phyloP scores from a whole-genome alignment of 352 stramenopile genomes.

The Globisporangium irregulare region DNA sequence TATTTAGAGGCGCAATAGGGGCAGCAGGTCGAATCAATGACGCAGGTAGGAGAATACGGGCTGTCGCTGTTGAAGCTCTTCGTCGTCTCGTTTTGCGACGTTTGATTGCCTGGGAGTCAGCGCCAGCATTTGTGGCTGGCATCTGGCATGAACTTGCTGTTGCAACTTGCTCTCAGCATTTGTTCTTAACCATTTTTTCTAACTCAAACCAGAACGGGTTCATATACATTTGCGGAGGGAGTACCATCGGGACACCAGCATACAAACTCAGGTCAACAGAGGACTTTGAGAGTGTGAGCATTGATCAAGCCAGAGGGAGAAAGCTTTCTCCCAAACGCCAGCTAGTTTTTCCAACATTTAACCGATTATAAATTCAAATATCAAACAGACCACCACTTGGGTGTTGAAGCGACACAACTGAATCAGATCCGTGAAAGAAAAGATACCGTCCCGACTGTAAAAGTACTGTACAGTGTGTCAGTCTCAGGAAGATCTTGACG shows the following conservation, averaged over 20 bases:
- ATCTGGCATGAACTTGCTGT: neutral
- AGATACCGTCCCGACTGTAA: neutral
- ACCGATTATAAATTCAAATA: neutral
- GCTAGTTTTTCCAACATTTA: neutral
- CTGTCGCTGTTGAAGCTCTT: neutral
- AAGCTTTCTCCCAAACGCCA: neutral
- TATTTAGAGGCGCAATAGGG: neutral
- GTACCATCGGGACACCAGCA: too few species aligned
- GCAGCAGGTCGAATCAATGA: too few species aligned
- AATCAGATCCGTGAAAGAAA: slow-evolving; percentile 2
- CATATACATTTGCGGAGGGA: too few species aligned
- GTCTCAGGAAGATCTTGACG: neutral
- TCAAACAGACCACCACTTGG: neutral
- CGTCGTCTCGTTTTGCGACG: neutral
- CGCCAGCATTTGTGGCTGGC: neutral
- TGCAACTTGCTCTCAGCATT: neutral
- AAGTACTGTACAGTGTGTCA: too few species aligned
- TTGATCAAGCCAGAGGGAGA: too few species aligned
- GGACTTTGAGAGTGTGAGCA: too few species aligned
- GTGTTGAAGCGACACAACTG: neutral
- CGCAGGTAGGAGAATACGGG: too few species aligned
- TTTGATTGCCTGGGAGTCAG: neutral
- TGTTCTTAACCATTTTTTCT: too few species aligned
- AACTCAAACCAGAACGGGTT: too few species aligned
- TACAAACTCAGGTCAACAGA: too few species aligned